These are phyloP conservation scores for Vanilla planifolia DNA, from an alignment of 106 monocot genomes.

Conservation along the genomic window DNA sequence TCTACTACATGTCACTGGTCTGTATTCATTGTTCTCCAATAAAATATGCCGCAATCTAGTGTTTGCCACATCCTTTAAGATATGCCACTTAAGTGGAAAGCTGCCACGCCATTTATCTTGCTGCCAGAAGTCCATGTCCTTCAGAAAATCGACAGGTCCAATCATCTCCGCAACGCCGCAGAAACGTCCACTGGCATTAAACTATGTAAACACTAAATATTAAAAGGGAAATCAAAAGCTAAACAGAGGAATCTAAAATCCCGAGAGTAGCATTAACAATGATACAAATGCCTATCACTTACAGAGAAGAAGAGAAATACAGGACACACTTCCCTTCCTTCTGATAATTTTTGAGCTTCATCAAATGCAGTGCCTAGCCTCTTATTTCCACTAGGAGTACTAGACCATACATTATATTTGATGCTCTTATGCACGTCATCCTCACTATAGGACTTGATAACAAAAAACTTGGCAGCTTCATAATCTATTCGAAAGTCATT, in stretches of 20 bases:
- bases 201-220: slow-evolving; percentile 27
- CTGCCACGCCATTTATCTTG: slow-evolving; percentile 92
- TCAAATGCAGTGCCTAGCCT: slow-evolving; percentile 58
- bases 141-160: slow-evolving; percentile 71
- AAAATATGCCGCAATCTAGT: slow-evolving; percentile 72
- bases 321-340: slow-evolving; percentile 46
- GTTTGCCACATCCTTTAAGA: slow-evolving; percentile 81
- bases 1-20: slow-evolving; percentile 87
- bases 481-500: slow-evolving; percentile 52
- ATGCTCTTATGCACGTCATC: slow-evolving; percentile 97
- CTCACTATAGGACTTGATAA: slow-evolving; percentile 91
- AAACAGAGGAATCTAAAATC: neutral
- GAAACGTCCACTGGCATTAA: slow-evolving; percentile 92
- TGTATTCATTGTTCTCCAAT: slow-evolving; percentile 88
- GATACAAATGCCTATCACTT: slow-evolving; percentile 16
- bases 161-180: slow-evolving; percentile 86
- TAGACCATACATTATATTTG: slow-evolving; percentile 93
- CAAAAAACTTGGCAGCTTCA: slow-evolving; percentile 67
- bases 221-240: too few species aligned
- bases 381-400: slow-evolving; percentile 77
- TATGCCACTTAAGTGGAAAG: slow-evolving; percentile 85
- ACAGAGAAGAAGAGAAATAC: slow-evolving; percentile 93
- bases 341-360: slow-evolving; percentile 46
- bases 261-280: neutral
- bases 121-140: slow-evolving; percentile 96